These are phyloP conservation scores for Boletellus sp. DNA, from an alignment of 768 basidiomycete genomes.

Conservation along the genomic window DNA sequence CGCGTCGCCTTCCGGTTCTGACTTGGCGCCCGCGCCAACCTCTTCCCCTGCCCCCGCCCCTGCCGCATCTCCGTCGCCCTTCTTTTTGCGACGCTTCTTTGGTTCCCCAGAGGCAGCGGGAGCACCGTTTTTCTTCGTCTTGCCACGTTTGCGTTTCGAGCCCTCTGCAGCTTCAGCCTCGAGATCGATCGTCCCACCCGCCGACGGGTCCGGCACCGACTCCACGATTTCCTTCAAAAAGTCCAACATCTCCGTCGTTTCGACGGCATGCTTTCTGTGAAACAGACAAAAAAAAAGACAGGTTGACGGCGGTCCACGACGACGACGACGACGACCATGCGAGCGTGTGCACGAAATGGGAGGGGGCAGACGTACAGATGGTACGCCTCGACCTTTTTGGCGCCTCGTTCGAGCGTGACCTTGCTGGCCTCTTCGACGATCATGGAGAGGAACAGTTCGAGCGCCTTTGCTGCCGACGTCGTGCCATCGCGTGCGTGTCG, in stretches of 20 bases:
- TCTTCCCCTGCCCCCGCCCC: slow-evolving; percentile 35
- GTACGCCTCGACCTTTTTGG: slow-evolving; percentile 88
- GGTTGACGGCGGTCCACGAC: no score
- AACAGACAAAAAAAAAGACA: no score
- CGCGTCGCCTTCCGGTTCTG: slow-evolving; percentile 35
- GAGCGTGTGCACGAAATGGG: neutral
- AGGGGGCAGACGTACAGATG: slow-evolving; percentile 68
- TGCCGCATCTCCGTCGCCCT: slow-evolving; percentile 32
- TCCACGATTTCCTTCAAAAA: slow-evolving; percentile 93
- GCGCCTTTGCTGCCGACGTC: slow-evolving; percentile 72
- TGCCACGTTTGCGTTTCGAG: slow-evolving; percentile 55
- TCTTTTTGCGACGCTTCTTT: slow-evolving; percentile 52
- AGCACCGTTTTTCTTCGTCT: slow-evolving; percentile 47
- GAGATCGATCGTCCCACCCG: slow-evolving; percentile 73
- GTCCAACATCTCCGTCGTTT: slow-evolving; percentile 84
- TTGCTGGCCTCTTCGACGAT: slow-evolving; percentile 81
- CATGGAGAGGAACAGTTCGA: slow-evolving; percentile 86
- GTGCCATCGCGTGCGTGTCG: no score
- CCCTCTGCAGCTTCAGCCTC: slow-evolving; percentile 55
- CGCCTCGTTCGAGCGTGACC: slow-evolving; percentile 72
- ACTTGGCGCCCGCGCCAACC: slow-evolving; percentile 35
- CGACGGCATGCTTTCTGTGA: slow-evolving; percentile 85
- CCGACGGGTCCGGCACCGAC: slow-evolving; percentile 80
- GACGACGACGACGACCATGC: no score
- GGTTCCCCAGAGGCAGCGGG: slow-evolving; percentile 33